A percentile compares a stretch with the other conserved stretches of the same genome.
Evolutionary conservation across 1,139 yeast species (phyloP).

Genomic region (Kodamaea derodonti): DNA sequence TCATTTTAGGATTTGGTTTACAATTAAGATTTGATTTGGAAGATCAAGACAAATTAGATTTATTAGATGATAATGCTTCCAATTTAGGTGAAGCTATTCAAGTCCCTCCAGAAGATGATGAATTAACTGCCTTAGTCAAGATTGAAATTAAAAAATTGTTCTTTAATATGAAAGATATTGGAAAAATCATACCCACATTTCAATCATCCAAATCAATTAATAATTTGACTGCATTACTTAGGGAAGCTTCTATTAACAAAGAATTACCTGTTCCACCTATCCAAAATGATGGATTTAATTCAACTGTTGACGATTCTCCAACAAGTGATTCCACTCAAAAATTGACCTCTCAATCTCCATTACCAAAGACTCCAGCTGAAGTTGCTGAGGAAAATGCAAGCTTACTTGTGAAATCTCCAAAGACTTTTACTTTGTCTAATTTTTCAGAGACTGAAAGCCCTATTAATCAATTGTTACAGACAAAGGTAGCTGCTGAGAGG

Average conservation of each 20-base stretch:
- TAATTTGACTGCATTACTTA: constrained; percentile 23
- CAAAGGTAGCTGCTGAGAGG: constrained; percentile 14
- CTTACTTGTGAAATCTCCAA: constrained; percentile 41
- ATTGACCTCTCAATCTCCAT: background rate
- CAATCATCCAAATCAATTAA: constrained; percentile 31
- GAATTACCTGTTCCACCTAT: constrained; percentile 5
- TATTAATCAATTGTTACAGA: constrained; percentile 31
- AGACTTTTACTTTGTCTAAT: constrained; percentile 38
- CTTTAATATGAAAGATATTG: constrained; percentile 32
- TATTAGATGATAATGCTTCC: constrained; percentile 11
- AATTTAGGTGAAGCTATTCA: constrained; percentile 2
- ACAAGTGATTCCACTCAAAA: background rate
- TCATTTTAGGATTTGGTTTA: constrained; percentile 46
- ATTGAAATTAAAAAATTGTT: constrained; percentile 36
- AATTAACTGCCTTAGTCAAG: constrained; percentile 34
- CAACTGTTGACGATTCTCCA: background rate
- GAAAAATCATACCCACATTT: constrained; percentile 37
- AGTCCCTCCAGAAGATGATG: constrained; percentile 20
- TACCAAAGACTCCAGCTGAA: constrained; percentile 3
- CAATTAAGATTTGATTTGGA: constrained; percentile 44
- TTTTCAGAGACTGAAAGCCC: constrained; percentile 39
- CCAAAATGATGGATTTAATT: constrained; percentile 3
- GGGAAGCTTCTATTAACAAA: constrained; percentile 10
- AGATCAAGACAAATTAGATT: constrained; percentile 24
- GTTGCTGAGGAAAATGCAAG: constrained; percentile 10